Evolutionary conservation across 495 filamentous ascomycete genomes (phyloP), one percentile per base, ranked within the genome.

Genomic region (Lentithecium fluviatile): DNA sequence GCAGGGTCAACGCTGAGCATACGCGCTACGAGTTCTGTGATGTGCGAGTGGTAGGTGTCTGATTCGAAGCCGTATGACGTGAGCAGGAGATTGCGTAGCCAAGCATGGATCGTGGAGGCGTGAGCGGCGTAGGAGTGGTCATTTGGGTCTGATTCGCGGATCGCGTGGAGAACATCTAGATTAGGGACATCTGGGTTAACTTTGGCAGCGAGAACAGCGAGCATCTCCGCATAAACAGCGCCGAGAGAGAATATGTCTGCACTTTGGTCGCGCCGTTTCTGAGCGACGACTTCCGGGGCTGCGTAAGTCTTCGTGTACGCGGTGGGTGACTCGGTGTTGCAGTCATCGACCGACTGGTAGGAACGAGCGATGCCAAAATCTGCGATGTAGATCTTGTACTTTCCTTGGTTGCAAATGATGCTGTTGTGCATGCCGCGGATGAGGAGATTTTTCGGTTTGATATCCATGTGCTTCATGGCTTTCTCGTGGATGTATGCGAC

Each of bases 291-390:
- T 25, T 65, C 62, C 6, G 65, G 65, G 0, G 65, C 65, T 5
- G 65, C 55, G 40, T 68, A 68, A 4, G 26, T 38, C 17, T 52
- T 42, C 21, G 65, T 68, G 52, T 42, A 68, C 10, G 55, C 37
- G 0, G 56, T 64, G 1, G 50, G 51, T 6, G 40, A 45, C 8
- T 56, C 60, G 4, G 65, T 68, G 7, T 64, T 46, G 15, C 15
- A 21, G 12, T 68, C 65, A 4, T 45, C 49, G 12, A 34, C 15
- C 26, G 60, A 64, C 7, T 17, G 13, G 45, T 68, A 68, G 2
- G 60, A 29, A n/a, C 65, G 55, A 13, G 65, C 55, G 29, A 68
- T 68, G 1, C 60, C 60, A 46, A 68, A 68, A 43, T 68, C 65
- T 11, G 65, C 65, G 15, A 68, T 48, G 55, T 68, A 68, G 3